Base-by-base conservation (phyloP, 805 yeast species). In the Saturnispora sekii region DNA sequence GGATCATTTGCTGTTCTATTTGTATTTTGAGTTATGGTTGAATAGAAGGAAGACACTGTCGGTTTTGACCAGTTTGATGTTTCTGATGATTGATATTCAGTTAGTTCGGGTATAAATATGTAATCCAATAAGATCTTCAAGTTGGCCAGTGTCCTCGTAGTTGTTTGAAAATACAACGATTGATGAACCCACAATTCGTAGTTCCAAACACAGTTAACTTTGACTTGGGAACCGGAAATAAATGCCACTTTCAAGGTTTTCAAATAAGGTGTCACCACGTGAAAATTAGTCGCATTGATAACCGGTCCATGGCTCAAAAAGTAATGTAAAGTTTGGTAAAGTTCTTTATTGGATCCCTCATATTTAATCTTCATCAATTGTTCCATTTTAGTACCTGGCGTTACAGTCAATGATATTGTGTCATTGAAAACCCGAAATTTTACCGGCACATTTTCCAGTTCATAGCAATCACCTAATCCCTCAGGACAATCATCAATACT, bases 1-100 rank as follows among this genome's bases (percentile, higher is more conserved):
- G 28, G 16, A 18, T 50, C 46, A 29, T 47, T 51, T 2, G 51
- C 43, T n/a, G 40, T 35, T 15, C 38, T 47, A 8, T 55, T 52
- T 1, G 83, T 75, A 43, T 67, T 58, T 11, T 69, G 65, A 0
- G 80, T 70, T 34, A 78, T 67, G 2, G 69, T 49, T 21, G 70
- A 70, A 56, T 79, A 79, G 50, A 79, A 78, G 11, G 67, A 48
- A 1, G 62, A 48, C 28, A 58, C 62, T 1, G 61, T 45, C 2
- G 62, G 63, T 9, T 35, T 42, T 18, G 44, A 26, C 17, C 38
- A 40, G 18, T 14, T 45, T 1, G 38, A 38, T 11, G 37, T 38
- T 11, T 37, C 41, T n/a, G 55, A 46, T 17, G 18, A 39, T 32
- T 62, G 62, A 38, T 57, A 60, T 7, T 15, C 9, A 0, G 65